Conservation (phyloP, 2,329 filamentous ascomycete species). For the Fusarium nygamai region DNA sequence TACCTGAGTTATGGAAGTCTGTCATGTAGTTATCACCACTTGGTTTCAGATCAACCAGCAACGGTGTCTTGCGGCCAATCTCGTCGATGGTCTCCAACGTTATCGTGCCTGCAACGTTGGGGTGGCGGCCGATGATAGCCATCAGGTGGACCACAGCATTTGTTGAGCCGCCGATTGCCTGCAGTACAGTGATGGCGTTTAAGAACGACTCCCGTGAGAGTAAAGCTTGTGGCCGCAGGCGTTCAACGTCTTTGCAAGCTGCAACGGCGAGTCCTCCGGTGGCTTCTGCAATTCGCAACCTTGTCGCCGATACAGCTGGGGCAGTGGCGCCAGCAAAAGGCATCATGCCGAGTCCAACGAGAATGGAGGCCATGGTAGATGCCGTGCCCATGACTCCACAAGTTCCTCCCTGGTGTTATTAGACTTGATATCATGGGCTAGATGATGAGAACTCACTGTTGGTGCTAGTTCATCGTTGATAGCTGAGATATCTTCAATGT, state of each 20-base stretch:
- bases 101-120: slow-evolving; percentile 70
- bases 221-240: slow-evolving; percentile 75
- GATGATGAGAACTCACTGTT: slow-evolving; percentile 58
- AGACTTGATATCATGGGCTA: not conserved
- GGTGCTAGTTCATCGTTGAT: slow-evolving; percentile 80
- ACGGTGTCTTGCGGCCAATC: slow-evolving; percentile 79
- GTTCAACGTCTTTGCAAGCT: slow-evolving; percentile 69
- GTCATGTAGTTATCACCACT: slow-evolving; percentile 89
- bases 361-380: slow-evolving; percentile 87
- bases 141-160: slow-evolving; percentile 89
- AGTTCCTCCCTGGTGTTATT: slow-evolving; percentile 66
- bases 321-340: slow-evolving; percentile 81
- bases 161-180: slow-evolving; percentile 85
- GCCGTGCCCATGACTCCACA: slow-evolving; percentile 94
- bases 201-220: slow-evolving; percentile 81
- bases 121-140: slow-evolving; percentile 81
- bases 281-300: slow-evolving; percentile 83
- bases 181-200: slow-evolving; percentile 87
- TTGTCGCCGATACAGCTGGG: slow-evolving; percentile 79
- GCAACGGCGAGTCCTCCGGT: slow-evolving; percentile 75
- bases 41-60: slow-evolving; percentile 87
- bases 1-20: slow-evolving; percentile 76
- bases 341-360: slow-evolving; percentile 84
- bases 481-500: slow-evolving; percentile 75
- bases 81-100: slow-evolving; percentile 82